These are phyloP conservation scores for Trichoderma sp. DNA, from an alignment of 2,329 filamentous ascomycete genomes.

Conservation along the genomic window DNA sequence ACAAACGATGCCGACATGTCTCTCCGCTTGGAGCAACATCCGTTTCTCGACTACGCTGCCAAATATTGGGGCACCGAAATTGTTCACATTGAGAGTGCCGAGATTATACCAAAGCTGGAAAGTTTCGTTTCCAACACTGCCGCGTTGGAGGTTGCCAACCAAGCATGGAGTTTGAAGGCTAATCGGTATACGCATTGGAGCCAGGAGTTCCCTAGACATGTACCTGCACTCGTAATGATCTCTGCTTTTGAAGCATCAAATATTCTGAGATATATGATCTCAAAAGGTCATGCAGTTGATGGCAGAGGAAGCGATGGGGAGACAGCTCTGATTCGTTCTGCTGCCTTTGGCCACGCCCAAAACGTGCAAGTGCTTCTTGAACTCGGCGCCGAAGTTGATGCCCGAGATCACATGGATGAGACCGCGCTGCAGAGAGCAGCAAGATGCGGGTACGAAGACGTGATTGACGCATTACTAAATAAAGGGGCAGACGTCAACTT, in stretches of 20 bases:
- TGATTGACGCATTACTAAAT: background rate
- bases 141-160: background rate
- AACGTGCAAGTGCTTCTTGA: constrained; percentile 7
- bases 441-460: background rate
- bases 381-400: constrained; percentile 6
- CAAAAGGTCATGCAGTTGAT: background rate
- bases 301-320: constrained; percentile 3
- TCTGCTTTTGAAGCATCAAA: background rate
- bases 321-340: constrained; percentile 4
- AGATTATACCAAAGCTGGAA: background rate
- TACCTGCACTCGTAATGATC: background rate
- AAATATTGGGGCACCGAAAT: constrained; percentile 9
- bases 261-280: background rate
- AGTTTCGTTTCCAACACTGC: background rate
- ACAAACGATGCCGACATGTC: background rate
- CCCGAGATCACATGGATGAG: constrained; percentile 21
- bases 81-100: background rate
- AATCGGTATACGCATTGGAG: background rate
- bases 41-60: constrained; percentile 7
- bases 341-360: background rate
- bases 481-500: constrained; percentile 19
- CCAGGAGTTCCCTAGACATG: constrained; percentile 6
- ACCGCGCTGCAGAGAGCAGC: constrained; percentile 23
- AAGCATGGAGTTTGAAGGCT: background rate
- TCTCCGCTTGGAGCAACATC: background rate